A percentile compares a stretch with the other conserved stretches of the same genome.
phyloP scores from a whole-genome alignment of 305 asterid genomes.

The Fraxinus velutina region DNA sequence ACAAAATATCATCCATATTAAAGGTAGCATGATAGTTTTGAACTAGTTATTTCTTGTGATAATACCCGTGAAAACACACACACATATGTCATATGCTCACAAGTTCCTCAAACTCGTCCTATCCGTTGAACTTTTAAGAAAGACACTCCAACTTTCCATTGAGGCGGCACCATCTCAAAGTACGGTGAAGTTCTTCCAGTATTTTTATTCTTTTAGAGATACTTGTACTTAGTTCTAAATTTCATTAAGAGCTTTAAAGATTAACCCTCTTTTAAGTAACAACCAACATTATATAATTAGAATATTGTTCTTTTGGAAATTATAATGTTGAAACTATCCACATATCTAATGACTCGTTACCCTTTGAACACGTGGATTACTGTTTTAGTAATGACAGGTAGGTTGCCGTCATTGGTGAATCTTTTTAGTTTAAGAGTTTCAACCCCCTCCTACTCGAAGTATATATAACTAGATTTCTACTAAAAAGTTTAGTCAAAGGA shows the following conservation, averaged over 20 bases:
- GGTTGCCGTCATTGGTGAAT: background rate
- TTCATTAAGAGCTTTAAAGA: background rate
- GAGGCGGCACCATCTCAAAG: background rate
- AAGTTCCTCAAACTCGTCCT: background rate
- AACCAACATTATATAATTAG: background rate
- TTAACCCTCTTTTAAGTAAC: background rate
- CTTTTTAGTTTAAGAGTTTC: background rate
- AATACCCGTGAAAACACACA: background rate
- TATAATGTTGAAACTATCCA: background rate
- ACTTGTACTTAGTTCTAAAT: background rate
- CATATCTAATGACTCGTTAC: background rate
- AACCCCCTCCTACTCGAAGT: too few species aligned
- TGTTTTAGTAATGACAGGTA: background rate
- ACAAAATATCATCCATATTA: background rate
- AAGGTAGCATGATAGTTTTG: background rate
- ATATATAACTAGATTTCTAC: background rate
- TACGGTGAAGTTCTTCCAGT: background rate
- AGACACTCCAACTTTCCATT: background rate
- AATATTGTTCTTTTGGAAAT: background rate
- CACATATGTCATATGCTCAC: background rate
- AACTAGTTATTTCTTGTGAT: background rate
- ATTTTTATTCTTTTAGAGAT: background rate
- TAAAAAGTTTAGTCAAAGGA: background rate
- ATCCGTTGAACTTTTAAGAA: background rate
- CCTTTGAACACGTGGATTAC: background rate